Percentiles rank a stretch among this genome's conserved stretches.
These are phyloP conservation scores for Hyphodiscus sp. DNA, from an alignment of 2,329 filamentous ascomycete species.

Conservation along the genomic window DNA sequence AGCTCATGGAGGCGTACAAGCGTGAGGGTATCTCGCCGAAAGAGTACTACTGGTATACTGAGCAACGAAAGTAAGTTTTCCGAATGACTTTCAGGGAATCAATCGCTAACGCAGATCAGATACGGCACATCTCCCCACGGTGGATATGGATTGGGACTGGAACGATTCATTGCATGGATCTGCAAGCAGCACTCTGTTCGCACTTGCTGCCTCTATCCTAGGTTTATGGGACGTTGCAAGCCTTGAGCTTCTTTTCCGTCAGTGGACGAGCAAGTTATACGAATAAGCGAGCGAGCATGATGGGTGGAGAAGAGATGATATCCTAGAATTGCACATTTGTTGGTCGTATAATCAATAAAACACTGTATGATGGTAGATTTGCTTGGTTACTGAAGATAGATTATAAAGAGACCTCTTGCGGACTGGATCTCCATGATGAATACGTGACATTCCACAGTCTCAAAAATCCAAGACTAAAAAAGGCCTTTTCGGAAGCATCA, in stretches of 20 bases:
- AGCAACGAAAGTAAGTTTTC: slow-evolving; percentile 72
- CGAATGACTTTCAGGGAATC: background rate
- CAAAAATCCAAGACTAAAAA: background rate
- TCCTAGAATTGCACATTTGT: background rate
- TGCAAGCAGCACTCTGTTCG: slow-evolving; percentile 58
- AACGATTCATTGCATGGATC: slow-evolving; percentile 65
- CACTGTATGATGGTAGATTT: background rate
- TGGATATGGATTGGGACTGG: slow-evolving; percentile 82
- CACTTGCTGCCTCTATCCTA: slow-evolving; percentile 67
- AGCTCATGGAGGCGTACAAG: slow-evolving; percentile 82
- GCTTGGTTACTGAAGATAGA: background rate
- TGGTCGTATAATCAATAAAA: background rate
- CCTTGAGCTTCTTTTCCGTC: slow-evolving; percentile 40
- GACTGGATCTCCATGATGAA: background rate
- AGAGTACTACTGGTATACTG: slow-evolving; percentile 97
- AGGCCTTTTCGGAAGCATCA: background rate
- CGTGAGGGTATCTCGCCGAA: slow-evolving; percentile 77
- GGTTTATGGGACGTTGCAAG: slow-evolving; percentile 76
- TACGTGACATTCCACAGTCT: background rate
- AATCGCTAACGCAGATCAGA: slow-evolving; percentile 35
- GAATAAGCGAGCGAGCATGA: background rate
- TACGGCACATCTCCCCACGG: slow-evolving; percentile 83
- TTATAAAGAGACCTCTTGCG: background rate
- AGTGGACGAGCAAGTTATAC: background rate
- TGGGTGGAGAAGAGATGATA: background rate